Base-by-base conservation (phyloP, 169 alveolate genomes). In the Eimeria sp. region DNA sequence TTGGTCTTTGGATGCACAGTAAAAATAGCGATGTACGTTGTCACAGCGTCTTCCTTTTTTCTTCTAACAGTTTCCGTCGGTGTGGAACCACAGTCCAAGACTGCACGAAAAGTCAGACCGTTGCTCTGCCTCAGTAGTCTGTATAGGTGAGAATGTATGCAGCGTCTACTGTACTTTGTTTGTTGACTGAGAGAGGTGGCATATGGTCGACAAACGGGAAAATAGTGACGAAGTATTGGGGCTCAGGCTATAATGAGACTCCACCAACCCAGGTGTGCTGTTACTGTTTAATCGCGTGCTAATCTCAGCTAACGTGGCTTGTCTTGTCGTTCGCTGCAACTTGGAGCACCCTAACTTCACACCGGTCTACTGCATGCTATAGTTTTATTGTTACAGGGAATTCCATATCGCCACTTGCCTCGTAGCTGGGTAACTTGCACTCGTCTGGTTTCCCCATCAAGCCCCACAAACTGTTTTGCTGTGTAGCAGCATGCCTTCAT, bases 401-500 rank as follows among this genome's bases (percentile, higher is more conserved):
- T 16, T n/a, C 27, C n/a, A 10, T 75, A 18, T 22, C 6, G 34
- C 18, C 57, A 67, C 93, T 87, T 43, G 47, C 93, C 93, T 34
- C 93, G 80, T 18, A 87, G 61, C 70, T 93, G 94, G 65, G 96
- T 93, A 22, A 93, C 96, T 70, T 93, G 96, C 14, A 67, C 89
- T 16, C 73, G 67, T 4, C 96, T 82, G 51, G 89, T 93, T 34
- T 93, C 89, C 57, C 96, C 96, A 14, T 82, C 94, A 30, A 73
- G 88, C 25, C 96, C 96, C 5, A 40, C 54, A n/a, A 82, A 93
- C 78, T 67, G 89, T 84, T 82, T 83, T 0, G 96, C 96, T n/a
- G 49, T 93, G 96, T 82, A 83, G 78, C 96, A 93, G 49, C 90
- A 73, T 18, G 94, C 80, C 70, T 83, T 93, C 89, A 93, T 88